phyloP scores from a whole-genome alignment of 2,329 filamentous ascomycete species.

The Xylaria arbuscula region DNA sequence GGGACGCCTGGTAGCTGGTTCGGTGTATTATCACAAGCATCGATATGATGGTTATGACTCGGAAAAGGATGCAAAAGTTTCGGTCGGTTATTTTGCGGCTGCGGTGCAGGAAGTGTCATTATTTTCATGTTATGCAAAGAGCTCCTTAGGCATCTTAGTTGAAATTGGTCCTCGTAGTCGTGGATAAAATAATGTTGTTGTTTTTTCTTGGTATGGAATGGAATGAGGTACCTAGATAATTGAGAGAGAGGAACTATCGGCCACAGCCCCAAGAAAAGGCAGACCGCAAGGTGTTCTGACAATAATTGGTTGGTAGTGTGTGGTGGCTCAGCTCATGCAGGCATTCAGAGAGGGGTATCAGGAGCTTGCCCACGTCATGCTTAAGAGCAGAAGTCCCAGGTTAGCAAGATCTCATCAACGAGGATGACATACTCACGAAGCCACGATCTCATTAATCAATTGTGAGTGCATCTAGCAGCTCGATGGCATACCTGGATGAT shows the following conservation, averaged over 20 bases:
- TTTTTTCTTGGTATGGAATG: background rate
- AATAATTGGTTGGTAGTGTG: background rate
- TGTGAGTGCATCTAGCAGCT: background rate
- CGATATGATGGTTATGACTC: background rate
- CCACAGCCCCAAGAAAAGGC: background rate
- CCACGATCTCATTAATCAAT: background rate
- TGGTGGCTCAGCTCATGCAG: background rate
- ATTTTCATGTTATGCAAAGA: background rate
- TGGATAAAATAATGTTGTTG: background rate
- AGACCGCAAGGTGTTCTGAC: background rate
- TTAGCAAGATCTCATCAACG: background rate
- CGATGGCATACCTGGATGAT: background rate
- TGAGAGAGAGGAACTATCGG: background rate
- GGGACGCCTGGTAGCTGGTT: background rate
- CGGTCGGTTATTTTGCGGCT: background rate
- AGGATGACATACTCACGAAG: background rate
- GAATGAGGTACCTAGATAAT: background rate
- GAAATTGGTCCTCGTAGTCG: background rate
- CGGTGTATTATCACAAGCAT: background rate
- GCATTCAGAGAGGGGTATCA: background rate
- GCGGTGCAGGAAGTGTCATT: background rate
- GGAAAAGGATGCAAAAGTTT: background rate
- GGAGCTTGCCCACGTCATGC: no score
- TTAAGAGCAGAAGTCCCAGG: background rate
- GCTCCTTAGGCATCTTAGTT: background rate